phyloP scores from a whole-genome alignment of 768 basidiomycete species.

The Boletus speciosus region DNA sequence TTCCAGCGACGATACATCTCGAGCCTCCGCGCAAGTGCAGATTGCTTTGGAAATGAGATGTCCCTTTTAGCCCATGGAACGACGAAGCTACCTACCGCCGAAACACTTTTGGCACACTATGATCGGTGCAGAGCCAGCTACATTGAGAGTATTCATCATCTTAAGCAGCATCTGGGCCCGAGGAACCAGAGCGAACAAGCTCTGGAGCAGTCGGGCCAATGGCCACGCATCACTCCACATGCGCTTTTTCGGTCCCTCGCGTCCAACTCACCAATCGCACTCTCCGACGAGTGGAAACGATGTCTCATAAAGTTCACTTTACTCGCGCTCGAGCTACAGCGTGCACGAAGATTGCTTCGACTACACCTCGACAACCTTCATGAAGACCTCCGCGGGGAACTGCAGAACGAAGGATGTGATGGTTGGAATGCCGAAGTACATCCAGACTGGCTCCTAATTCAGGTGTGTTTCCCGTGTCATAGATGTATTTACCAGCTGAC shows the following conservation, averaged over 20 bases:
- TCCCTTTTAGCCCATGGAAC: not conserved
- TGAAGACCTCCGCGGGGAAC: slow-evolving; percentile 30
- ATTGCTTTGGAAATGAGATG: not conserved
- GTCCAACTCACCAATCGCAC: slow-evolving; percentile 7
- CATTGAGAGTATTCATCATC: not conserved
- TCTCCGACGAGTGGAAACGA: slow-evolving; percentile 26
- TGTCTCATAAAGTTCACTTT: slow-evolving; percentile 27
- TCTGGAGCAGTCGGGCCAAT: slow-evolving; percentile 25
- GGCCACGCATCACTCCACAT: slow-evolving; percentile 35
- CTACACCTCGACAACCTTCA: slow-evolving; percentile 13
- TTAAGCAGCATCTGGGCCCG: slow-evolving; percentile 12
- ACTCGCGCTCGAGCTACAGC: slow-evolving; percentile 32
- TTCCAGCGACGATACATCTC: slow-evolving; percentile 8
- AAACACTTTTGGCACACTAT: slow-evolving; percentile 10
- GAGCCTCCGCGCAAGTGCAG: no score
- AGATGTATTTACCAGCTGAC: no score
- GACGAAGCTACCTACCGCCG: not conserved
- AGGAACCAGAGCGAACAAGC: slow-evolving; percentile 9
- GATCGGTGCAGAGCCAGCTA: not conserved
- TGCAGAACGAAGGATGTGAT: slow-evolving; percentile 17
- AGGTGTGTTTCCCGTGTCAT: slow-evolving; percentile 24
- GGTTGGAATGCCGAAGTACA: slow-evolving; percentile 17
- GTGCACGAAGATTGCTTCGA: slow-evolving; percentile 31
- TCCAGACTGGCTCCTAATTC: slow-evolving; percentile 43
- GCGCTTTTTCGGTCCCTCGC: slow-evolving; percentile 29